Evolutionary conservation across 257 asterid species (phyloP).

Genomic region (Gentiana straminea): DNA sequence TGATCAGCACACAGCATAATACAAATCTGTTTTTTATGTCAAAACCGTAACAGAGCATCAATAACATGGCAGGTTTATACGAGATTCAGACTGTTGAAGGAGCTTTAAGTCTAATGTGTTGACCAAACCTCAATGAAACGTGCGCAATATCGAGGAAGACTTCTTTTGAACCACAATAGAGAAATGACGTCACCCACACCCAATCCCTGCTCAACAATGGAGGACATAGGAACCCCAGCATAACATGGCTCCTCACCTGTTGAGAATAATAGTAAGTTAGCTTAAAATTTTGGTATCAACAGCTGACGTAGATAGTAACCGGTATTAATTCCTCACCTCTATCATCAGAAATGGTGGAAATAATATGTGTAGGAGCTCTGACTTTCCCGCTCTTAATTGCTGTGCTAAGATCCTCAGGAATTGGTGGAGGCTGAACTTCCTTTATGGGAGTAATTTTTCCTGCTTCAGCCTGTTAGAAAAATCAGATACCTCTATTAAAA

Average conservation of each 20-base stretch:
- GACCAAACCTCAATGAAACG: slow-evolving; percentile 81
- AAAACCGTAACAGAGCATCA: slow-evolving; percentile 2
- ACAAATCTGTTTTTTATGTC: slow-evolving; percentile 56
- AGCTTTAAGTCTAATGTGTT: slow-evolving; percentile 4
- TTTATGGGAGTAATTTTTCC: slow-evolving; percentile 70
- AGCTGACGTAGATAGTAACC: slow-evolving; percentile 1
- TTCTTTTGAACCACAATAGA: slow-evolving; percentile 94
- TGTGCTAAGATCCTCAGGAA: slow-evolving; percentile 87
- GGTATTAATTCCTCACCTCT: slow-evolving; percentile 43
- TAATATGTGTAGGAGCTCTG: slow-evolving; percentile 97
- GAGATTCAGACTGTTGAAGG: not conserved
- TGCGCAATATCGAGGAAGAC: slow-evolving; percentile 93
- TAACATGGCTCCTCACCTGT: slow-evolving; percentile 98
- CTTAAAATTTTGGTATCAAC: slow-evolving; percentile 8
- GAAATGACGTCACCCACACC: slow-evolving; percentile 99
- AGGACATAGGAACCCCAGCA: slow-evolving; percentile 97
- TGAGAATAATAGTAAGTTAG: slow-evolving; percentile 10
- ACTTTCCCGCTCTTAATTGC: slow-evolving; percentile 98
- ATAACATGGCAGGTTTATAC: slow-evolving; percentile 8
- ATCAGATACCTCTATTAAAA: slow-evolving; percentile 14
- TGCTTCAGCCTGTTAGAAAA: slow-evolving; percentile 44
- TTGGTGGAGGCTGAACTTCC: slow-evolving; percentile 90
- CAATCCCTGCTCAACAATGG: slow-evolving; percentile 88
- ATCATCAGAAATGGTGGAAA: slow-evolving; percentile 96
- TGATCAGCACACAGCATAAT: slow-evolving; percentile 98